Evolutionary conservation across 306 rosid genomes (phyloP), one percentile per base, ranked within the genome.

Genomic region (Begonia fuchsioides): DNA sequence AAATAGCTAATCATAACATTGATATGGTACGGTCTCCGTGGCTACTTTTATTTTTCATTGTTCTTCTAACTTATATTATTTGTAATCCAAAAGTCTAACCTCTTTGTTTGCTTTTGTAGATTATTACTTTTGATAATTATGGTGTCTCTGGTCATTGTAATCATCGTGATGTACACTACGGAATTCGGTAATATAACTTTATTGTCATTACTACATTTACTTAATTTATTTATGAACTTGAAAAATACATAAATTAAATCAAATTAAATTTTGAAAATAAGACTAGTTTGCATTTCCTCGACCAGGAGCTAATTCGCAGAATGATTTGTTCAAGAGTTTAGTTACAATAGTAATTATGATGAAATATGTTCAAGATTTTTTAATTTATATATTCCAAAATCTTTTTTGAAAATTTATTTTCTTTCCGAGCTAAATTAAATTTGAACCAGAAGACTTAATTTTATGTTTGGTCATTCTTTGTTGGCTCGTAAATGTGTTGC

Each of bases 131-230:
- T 38, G 95, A 81, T 65, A 63, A 59, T 19, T 53, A 84, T 46
- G 97, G 94, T 60, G 80, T 90, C 56, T 90, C 97, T 0, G 95
- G 97, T 55, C 97, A 90, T 70, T 79, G 94, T 65, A 84, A 90
- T 70, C 97, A 90, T 50, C 19, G 76, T 53, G 97, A 81, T 32
- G 87, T 84, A 66, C 80, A 84, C 61, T 56, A 58, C 58, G 93
- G 92, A 49, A 81, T 79, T 32, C 14, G 80, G 97, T 79, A 69
- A 70, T 26, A 26, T 26, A 26, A 82, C n/a, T 54, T 72, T 20
- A 53, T 35, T 47, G 45, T 16, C 38, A n/a, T 26, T 44, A 52
- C 47, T 53, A 4, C 43, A 3, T 20, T 16, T 47, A 3, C 45
- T 41, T 13, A 41, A 41, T 2, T 41, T 1, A 10, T 41, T 41